A percentile compares a stretch with the other conserved stretches of the same genome.
phyloP scores from a whole-genome alignment of 129 eudicot species.

The Helianthus annuus region HanXRQr2.0-SUNRISE NC_035448.2:111308153-111308652 shows the following conservation, averaged over 20 bases:
- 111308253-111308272: too few species aligned
- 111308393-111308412: slow-evolving; percentile 12
- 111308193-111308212: slow-evolving; percentile 69
- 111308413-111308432: not conserved
- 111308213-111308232: slow-evolving; percentile 9
- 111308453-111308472: too few species aligned
- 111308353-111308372: not conserved
- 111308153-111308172: slow-evolving; percentile 94
- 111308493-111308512: slow-evolving; percentile 99
- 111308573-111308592: slow-evolving; percentile 90
- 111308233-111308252: slow-evolving; percentile 1
- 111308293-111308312: too few species aligned
- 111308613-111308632: slow-evolving; percentile 1
- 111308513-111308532: slow-evolving; percentile 98
- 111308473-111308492: slow-evolving; percentile 30
- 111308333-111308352: slow-evolving; percentile 2
- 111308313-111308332: not conserved
- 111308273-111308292: too few species aligned
- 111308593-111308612: not conserved
- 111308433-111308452: too few species aligned
- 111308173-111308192: slow-evolving; percentile 96
- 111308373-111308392: not conserved
- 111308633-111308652: not conserved
- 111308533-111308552: slow-evolving; percentile 95
- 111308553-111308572: slow-evolving; percentile 94